Base-by-base conservation (phyloP, 2,329 filamentous ascomycete genomes). In the Trichoderma afroharzianum region DNA sequence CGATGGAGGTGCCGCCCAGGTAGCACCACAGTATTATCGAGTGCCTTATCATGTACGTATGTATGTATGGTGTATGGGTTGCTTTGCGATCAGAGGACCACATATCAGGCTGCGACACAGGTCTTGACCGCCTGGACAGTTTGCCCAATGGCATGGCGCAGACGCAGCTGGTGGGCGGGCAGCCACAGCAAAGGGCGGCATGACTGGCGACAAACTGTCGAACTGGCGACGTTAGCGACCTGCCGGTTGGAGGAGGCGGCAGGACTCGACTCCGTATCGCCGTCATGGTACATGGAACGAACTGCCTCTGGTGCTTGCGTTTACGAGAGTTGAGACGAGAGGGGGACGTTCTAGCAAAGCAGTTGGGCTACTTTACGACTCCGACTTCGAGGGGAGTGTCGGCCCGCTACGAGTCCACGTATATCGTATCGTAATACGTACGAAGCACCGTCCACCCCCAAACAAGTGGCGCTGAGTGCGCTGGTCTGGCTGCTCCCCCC, bases 41-140 rank as follows among this genome's bases (percentile, higher is more conserved):
- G 36, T 47, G 55, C 64, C 64, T 68, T 68, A 68, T 68, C 64
- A 47, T 47, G 64, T 59, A 33, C 18, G 64, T 59, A 30, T n/a
- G 32, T 24, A 26, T 26, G 26, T n/a, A n/a, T n/a, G n/a, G n/a
- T 32, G 64, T 59, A 33, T 21, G 33, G 36, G 6, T 43, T 43
- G 15, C 43, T 50, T 50, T n/a, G 63, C 63, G 26, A 43, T 50
- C 36, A 59, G 36, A 68, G 64, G 55, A 18, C 53, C 36, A 30
- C 43, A 12, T 30, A 59, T 68, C 55, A 58, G 64, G 64, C 64
- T 68, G 64, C 53, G 64, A 68, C 64, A 68, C 64, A 68, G 53
- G 18, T 24, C 58, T 33, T 63, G 70, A 68, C 70, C 70, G 70
- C 64, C 58, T 63, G 66, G 63, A 28, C 28, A 3, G 61, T 33